Conservation (phyloP, 2,329 filamentous ascomycete genomes). For the Talaromyces marneffei region DNA sequence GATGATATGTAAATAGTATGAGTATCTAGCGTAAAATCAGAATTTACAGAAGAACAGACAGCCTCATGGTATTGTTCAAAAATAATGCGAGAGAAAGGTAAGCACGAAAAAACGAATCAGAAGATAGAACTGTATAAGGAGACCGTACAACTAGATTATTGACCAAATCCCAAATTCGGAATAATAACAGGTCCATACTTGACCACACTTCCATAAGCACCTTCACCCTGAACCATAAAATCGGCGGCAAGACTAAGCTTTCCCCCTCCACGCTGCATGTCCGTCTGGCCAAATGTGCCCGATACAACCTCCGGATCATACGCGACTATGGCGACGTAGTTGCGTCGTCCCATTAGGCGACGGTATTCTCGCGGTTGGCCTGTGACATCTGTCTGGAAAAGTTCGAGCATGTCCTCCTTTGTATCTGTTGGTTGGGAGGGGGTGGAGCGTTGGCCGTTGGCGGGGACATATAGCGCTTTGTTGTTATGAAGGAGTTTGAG, state of each 20-base stretch:
- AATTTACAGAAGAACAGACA: neutral
- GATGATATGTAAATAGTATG: neutral
- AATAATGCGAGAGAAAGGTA: neutral
- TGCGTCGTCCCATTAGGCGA: conserved; percentile 86
- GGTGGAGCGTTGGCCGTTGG: conserved; percentile 68
- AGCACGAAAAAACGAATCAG: neutral
- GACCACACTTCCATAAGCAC: conserved; percentile 70
- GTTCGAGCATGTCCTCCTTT: conserved; percentile 99
- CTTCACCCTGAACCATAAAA: conserved; percentile 93
- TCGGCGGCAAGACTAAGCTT: conserved; percentile 87
- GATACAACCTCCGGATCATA: conserved; percentile 79
- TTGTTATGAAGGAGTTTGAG: conserved; percentile 94
- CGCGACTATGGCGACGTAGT: conserved; percentile 88
- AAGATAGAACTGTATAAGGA: neutral
- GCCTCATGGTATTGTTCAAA: conserved; percentile 4
- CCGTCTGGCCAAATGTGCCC: conserved; percentile 34
- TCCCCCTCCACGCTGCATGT: conserved; percentile 24
- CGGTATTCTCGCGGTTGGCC: conserved; percentile 78
- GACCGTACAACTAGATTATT: conserved; percentile 4
- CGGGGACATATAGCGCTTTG: conserved; percentile 82
- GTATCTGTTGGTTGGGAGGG: conserved; percentile 72
- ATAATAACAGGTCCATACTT: conserved; percentile 98
- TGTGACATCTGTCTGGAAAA: conserved; percentile 89
- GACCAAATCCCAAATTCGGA: conserved; percentile 61
- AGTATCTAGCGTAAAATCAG: neutral